Conservation (phyloP, 176 grass and related monocot species). For the Zoysia japonica region DNA sequence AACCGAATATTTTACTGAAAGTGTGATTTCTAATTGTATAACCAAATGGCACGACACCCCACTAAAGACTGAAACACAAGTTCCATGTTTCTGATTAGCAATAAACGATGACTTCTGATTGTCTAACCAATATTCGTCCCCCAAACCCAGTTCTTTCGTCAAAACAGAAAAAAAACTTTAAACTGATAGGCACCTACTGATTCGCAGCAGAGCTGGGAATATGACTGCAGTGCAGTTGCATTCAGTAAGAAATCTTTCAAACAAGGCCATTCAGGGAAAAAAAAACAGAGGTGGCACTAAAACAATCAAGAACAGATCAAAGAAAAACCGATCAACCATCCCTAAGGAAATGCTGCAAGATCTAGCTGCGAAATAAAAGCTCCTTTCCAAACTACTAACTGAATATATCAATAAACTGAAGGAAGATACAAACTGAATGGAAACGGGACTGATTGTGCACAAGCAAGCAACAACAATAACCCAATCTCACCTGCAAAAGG, state of each 20-base stretch:
- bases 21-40: background rate
- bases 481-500: slow-evolving; percentile 36
- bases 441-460: background rate
- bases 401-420: slow-evolving; percentile 3
- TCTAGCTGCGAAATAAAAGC: slow-evolving; percentile 15
- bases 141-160: background rate
- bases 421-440: slow-evolving; percentile 8
- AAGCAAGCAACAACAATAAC: slow-evolving; percentile 22
- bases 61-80: too few relatives aligned
- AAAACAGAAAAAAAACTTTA: background rate
- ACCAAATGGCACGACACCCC: background rate
- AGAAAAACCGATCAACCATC: background rate
- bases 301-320: slow-evolving; percentile 33
- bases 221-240: background rate
- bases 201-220: background rate
- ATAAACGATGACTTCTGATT: too few relatives aligned
- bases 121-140: too few relatives aligned
- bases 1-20: background rate
- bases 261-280: slow-evolving; percentile 11
- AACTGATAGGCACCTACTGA: too few relatives aligned
- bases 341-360: slow-evolving; percentile 10
- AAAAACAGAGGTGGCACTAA: background rate
- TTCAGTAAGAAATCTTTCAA: slow-evolving; percentile 9
- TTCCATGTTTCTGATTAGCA: too few relatives aligned
- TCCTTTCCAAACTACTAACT: background rate